Base-by-base conservation (phyloP, 2,329 filamentous ascomycete species). In the Knufia fluminis region DNA sequence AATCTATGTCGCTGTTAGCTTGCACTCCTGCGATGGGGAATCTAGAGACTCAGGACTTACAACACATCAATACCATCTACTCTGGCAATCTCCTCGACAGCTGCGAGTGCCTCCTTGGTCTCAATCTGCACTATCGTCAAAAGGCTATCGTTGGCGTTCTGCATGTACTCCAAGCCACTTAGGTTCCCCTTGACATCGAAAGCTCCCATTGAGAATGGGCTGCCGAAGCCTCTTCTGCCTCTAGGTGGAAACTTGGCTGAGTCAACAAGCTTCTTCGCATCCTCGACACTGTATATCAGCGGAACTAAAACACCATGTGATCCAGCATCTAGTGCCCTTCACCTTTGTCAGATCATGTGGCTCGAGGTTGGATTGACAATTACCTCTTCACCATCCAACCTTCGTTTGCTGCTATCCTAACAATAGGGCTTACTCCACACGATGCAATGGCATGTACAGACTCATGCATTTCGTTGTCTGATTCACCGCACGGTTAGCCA, bases 241-340 rank as follows among this genome's bases (percentile, higher is more conserved):
- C 64, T 56, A 0, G 77, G 77, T 2, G 77, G 77, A 56, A 79
- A 80, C 57, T 78, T 79, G 24, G 74, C 69, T 17, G 71, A 71
- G 35, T 68, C 63, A 14, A 78, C 75, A 23, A 79, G 65, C 22
- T 64, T 69, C 54, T 66, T 67, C 3, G 75, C 76, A 54, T 79
- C 75, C 19, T 76, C 73, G 9, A 71, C 70, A 0, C 70, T 75
- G 54, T 75, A 70, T 28, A 78, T 66, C 3, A 77, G 61, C 3
- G 75, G 76, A 3, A 77, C 75, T 23, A 79, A 65, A 31, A 81
- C 71, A 26, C 76, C 78, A 59, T 81, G 77, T 6, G 78, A 77
- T 32, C 78, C 78, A 39, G 75, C 66, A 56, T 81, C 78, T 32
- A 82, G 68, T 9, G 78, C 78, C 45, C 77, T 67, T 14, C 4